phyloP scores from a whole-genome alignment of 495 filamentous ascomycete genomes.

The Penicillium paxilli region DNA sequence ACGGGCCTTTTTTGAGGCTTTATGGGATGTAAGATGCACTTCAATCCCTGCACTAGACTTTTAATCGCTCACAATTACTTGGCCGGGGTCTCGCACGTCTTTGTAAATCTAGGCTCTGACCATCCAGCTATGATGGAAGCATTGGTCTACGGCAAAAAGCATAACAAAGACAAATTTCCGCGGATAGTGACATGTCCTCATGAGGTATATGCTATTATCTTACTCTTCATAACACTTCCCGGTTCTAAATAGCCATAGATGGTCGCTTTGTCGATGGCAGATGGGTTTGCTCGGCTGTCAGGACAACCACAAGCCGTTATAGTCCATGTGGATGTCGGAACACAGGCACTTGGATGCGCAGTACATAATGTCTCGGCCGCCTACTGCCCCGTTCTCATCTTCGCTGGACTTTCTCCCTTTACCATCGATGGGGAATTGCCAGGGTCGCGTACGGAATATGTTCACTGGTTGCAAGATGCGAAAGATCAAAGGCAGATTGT shows the following conservation, averaged over 20 bases:
- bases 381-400: background rate
- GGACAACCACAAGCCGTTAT: background rate
- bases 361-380: background rate
- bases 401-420: background rate
- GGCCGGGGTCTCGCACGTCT: background rate
- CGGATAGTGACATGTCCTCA: background rate
- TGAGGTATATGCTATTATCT: background rate
- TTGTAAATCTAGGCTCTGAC: background rate
- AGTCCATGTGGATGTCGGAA: background rate
- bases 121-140: background rate
- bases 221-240: background rate
- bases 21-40: background rate
- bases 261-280: background rate
- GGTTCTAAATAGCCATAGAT: background rate
- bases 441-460: background rate
- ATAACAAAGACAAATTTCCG: background rate
- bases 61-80: background rate
- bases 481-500: background rate
- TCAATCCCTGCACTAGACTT: background rate
- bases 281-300: background rate
- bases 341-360: background rate
- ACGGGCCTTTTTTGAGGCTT: background rate
- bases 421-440: background rate
- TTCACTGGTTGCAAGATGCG: background rate
- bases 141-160: background rate